Evolutionary conservation across 1,284 basidiomycete genomes (phyloP).

Genomic region (Ganoderma boninense): DNA sequence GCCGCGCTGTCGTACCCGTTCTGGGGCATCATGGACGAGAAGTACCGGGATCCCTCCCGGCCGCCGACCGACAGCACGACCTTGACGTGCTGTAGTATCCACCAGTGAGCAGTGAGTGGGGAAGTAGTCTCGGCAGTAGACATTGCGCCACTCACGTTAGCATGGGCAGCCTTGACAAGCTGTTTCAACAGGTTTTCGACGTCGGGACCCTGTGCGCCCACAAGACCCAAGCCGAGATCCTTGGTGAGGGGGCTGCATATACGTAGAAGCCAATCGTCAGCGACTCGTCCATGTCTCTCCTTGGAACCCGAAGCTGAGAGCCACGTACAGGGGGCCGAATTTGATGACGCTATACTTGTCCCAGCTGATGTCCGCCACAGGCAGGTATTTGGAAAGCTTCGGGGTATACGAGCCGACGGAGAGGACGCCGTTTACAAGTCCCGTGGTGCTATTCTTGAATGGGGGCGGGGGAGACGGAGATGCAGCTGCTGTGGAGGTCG

Average conservation of each 20-base stretch:
- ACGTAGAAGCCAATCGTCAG: background rate
- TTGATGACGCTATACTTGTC: background rate
- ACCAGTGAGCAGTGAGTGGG: background rate
- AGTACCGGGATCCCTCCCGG: background rate
- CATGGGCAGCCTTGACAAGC: background rate
- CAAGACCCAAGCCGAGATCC: background rate
- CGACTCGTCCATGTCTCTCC: background rate
- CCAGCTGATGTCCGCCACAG: slow-evolving; percentile 1
- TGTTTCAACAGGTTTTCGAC: slow-evolving; percentile 1
- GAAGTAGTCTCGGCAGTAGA: background rate
- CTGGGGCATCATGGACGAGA: slow-evolving; percentile 3
- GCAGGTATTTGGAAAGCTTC: background rate
- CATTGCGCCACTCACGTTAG: background rate
- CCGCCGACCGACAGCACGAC: slow-evolving; percentile 1
- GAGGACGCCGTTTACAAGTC: background rate
- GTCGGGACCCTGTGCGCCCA: background rate
- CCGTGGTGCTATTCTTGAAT: background rate
- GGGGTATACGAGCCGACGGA: background rate
- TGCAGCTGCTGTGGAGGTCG: background rate
- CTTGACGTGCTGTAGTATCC: background rate
- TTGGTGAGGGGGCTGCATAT: background rate
- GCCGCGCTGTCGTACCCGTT: background rate
- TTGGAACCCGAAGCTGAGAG: background rate
- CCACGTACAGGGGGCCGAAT: background rate
- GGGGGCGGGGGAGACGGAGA: background rate